Conservation (phyloP, 2,329 filamentous ascomycete species). For the Ascosphaera pollenicola region DNA sequence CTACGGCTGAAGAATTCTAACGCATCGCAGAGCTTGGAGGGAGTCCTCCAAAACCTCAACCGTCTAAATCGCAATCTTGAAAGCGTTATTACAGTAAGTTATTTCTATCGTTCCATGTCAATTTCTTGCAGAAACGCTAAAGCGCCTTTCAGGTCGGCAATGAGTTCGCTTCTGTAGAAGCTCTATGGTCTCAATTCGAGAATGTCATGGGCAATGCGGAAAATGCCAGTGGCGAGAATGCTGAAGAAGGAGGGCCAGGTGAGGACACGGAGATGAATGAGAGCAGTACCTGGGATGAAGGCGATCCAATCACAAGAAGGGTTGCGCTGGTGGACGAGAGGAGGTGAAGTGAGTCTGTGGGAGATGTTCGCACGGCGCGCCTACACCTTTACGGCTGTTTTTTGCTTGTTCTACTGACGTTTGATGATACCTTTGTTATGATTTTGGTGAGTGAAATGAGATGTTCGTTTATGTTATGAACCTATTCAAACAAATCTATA, state of each 20-base stretch:
- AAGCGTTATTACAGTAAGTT: conserved; percentile 63
- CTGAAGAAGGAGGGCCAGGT: conserved; percentile 1
- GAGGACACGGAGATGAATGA: conserved; percentile 1
- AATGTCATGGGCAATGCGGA: conserved; percentile 59
- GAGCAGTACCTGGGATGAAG: background rate
- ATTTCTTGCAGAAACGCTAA: too few species aligned
- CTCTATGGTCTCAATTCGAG: conserved; percentile 93
- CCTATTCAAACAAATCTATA: too few species aligned
- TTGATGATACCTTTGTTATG: too few species aligned
- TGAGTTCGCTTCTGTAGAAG: conserved; percentile 92
- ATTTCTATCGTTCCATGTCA: too few species aligned
- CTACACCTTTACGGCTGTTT: too few species aligned
- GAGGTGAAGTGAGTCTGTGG: background rate
- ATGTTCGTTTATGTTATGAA: too few species aligned
- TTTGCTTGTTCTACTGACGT: too few species aligned
- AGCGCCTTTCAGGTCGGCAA: conserved; percentile 52
- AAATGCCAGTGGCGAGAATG: conserved; percentile 1
- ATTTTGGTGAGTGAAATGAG: too few species aligned
- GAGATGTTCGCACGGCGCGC: background rate
- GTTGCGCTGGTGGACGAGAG: background rate
- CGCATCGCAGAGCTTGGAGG: conserved; percentile 41
- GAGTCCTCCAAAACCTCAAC: conserved; percentile 89
- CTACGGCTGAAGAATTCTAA: background rate
- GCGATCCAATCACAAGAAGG: background rate
- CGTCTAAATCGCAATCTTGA: conserved; percentile 82